Conservation (phyloP, 225 moss, liverwort and hornwort genomes). For the Neckera pumila region DNA sequence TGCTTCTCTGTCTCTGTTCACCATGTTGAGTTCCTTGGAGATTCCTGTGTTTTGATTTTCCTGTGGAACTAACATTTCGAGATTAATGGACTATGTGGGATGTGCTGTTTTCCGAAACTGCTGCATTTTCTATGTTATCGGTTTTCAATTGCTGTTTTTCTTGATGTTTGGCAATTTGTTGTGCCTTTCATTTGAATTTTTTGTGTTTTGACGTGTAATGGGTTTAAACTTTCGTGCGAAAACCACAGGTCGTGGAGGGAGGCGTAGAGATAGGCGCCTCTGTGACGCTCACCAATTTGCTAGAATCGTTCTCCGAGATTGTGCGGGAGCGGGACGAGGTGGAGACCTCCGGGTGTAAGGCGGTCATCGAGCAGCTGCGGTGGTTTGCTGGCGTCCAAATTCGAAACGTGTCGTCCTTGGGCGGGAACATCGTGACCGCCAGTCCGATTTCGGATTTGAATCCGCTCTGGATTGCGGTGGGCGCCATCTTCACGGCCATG, state of each 20-base stretch:
- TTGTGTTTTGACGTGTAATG: not conserved
- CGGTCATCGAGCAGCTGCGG: conserved; percentile 66
- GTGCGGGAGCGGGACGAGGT: conserved; percentile 32
- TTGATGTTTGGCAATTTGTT: not conserved
- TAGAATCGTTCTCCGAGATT: conserved; percentile 38
- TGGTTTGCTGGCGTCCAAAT: conserved; percentile 94
- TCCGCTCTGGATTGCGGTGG: conserved; percentile 77
- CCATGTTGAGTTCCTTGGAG: not conserved
- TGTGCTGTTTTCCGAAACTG: not conserved
- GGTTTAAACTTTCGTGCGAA: not conserved
- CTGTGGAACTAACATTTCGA: not conserved
- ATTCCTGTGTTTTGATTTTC: not conserved
- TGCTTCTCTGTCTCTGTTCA: not conserved
- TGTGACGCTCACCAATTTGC: conserved; percentile 51
- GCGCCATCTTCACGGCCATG: conserved; percentile 53
- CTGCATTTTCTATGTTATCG: not conserved
- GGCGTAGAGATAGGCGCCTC: conserved; percentile 87
- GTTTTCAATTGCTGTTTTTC: not conserved
- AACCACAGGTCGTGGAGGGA: not conserved
- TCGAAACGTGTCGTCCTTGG: conserved; percentile 80
- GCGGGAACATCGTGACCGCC: conserved; percentile 92
- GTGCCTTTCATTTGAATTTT: not conserved
- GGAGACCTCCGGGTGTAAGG: conserved; percentile 58
- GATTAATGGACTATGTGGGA: not conserved
- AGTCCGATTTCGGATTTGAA: conserved; percentile 97